phyloP scores from a whole-genome alignment of 768 basidiomycete genomes.

The Multifurca ochricompacta region DNA sequence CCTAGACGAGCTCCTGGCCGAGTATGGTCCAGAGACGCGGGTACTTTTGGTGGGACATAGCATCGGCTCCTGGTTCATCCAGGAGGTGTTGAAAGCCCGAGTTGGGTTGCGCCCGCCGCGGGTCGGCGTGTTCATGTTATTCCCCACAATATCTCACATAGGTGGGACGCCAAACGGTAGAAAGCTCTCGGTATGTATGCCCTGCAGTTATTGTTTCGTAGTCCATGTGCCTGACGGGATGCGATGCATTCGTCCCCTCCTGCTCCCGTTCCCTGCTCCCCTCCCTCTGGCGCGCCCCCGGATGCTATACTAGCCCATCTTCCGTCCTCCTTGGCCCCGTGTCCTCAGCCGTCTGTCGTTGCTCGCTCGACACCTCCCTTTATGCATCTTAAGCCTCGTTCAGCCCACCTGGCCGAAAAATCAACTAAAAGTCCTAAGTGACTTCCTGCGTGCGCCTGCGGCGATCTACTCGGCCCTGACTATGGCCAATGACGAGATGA shows the following conservation, averaged over 20 bases:
- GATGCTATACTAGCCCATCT: conserved; percentile 41
- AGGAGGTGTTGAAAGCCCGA: conserved; percentile 52
- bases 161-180: conserved; percentile 56
- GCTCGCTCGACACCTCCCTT: conserved; percentile 32
- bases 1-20: conserved; percentile 63
- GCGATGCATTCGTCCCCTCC: too few relatives aligned
- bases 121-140: conserved; percentile 48
- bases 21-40: conserved; percentile 30
- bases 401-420: conserved; percentile 44
- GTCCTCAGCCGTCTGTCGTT: conserved; percentile 40
- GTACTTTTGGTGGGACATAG: conserved; percentile 58
- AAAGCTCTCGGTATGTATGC: conserved; percentile 43
- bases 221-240: too few relatives aligned
- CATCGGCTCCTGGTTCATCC: conserved; percentile 61
- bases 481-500: conserved; percentile 69
- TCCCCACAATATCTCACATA: conserved; percentile 63
- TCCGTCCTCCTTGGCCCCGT: conserved; percentile 38
- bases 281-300: background rate
- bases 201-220: background rate
- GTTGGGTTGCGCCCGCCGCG: conserved; percentile 33
- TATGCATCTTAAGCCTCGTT: conserved; percentile 36
- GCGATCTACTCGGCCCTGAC: conserved; percentile 46
- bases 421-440: conserved; percentile 39
- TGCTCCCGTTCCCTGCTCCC: background rate
- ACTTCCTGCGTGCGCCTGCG: conserved; percentile 43